phyloP scores from a whole-genome alignment of 768 basidiomycete species.

The Tephrocybe rancida region DNA sequence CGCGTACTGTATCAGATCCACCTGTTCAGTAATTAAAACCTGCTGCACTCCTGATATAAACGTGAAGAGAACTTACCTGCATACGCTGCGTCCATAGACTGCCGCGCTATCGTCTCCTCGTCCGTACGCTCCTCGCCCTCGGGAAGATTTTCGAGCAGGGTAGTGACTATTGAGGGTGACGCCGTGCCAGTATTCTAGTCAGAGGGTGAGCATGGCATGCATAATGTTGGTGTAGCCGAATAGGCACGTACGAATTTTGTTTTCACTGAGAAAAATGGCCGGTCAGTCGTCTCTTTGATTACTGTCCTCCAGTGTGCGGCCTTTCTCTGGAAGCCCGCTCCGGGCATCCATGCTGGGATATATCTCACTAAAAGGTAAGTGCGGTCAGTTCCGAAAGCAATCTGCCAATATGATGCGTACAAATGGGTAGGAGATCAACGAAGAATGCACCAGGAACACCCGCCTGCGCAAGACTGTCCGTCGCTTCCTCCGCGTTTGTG shows the following conservation, averaged over 20 bases:
- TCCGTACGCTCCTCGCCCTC: too few relatives aligned
- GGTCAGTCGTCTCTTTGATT: slow-evolving; percentile 20
- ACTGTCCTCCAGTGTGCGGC: slow-evolving; percentile 27
- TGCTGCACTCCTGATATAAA: too few relatives aligned
- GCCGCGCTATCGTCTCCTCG: background rate
- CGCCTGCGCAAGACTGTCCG: slow-evolving; percentile 28
- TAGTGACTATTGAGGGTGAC: too few relatives aligned
- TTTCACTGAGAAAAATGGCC: slow-evolving; percentile 22
- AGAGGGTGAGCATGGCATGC: too few relatives aligned
- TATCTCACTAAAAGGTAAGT: slow-evolving; percentile 28
- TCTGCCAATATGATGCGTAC: background rate
- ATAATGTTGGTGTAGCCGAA: too few relatives aligned
- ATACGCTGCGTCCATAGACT: slow-evolving; percentile 24
- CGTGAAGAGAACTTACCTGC: too few relatives aligned
- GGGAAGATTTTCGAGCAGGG: too few relatives aligned
- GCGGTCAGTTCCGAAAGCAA: too few relatives aligned
- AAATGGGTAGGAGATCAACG: slow-evolving; percentile 29
- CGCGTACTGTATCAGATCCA: slow-evolving; percentile 27
- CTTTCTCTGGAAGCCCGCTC: slow-evolving; percentile 33
- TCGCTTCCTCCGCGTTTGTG: slow-evolving; percentile 28
- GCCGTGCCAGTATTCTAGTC: too few relatives aligned
- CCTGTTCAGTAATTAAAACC: slow-evolving; percentile 22
- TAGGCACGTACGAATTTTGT: slow-evolving; percentile 17
- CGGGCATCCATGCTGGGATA: slow-evolving; percentile 37
- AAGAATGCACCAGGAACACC: slow-evolving; percentile 30